These are phyloP conservation scores for Leccinum broughii DNA, from an alignment of 768 basidiomycete genomes.

Conservation along the genomic window DNA sequence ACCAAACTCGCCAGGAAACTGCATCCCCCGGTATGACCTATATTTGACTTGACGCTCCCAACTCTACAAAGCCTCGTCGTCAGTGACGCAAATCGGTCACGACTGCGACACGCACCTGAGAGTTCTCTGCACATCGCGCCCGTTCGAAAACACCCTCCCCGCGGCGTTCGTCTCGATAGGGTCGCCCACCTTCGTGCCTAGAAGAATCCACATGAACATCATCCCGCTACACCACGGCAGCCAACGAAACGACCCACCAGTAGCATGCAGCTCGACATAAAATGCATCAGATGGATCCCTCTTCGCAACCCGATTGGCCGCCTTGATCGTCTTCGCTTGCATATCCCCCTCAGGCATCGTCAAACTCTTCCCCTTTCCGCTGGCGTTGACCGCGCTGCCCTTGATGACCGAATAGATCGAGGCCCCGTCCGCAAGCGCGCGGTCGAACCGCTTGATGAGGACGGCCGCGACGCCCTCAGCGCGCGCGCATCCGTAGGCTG, in stretches of 20 bases:
- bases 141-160: conserved; percentile 36
- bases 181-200: conserved; percentile 45
- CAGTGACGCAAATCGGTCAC: background rate
- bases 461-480: conserved; percentile 34
- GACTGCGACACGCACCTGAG: conserved; percentile 15
- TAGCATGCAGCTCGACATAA: conserved; percentile 53
- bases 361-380: conserved; percentile 34
- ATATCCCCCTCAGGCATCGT: conserved; percentile 37
- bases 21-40: conserved; percentile 31
- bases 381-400: conserved; percentile 36
- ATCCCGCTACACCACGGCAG: background rate
- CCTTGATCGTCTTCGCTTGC: conserved; percentile 35
- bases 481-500: conserved; percentile 34
- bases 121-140: conserved; percentile 16
- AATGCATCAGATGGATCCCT: conserved; percentile 42
- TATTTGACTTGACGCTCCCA: conserved; percentile 29
- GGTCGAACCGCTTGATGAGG: conserved; percentile 36
- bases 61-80: conserved; percentile 14
- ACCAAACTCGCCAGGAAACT: conserved; percentile 26
- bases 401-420: conserved; percentile 32
- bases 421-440: conserved; percentile 33
- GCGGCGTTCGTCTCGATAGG: conserved; percentile 53
- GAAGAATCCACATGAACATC: background rate
- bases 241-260: conserved; percentile 27
- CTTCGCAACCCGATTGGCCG: conserved; percentile 31